phyloP scores from a whole-genome alignment of 2,329 filamentous ascomycete species.

The Talaromyces pinophilus region DNA sequence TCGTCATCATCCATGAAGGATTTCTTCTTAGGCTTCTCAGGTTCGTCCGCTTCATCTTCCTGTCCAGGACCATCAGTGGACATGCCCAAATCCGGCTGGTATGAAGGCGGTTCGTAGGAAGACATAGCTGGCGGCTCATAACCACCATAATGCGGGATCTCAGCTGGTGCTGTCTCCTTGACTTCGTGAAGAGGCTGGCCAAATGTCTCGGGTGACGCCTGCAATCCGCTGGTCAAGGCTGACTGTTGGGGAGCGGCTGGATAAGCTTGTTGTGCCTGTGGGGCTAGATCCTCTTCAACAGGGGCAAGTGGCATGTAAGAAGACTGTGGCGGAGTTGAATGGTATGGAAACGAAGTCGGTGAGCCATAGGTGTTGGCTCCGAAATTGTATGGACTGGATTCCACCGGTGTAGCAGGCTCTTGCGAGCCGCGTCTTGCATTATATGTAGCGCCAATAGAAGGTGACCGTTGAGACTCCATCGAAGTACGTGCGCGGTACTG shows the following conservation, averaged over 20 bases:
- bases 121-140: slow-evolving; percentile 37
- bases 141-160: slow-evolving; percentile 33
- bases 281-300: slow-evolving; percentile 40
- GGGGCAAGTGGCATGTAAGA: slow-evolving; percentile 44
- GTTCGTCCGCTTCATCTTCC: slow-evolving; percentile 55
- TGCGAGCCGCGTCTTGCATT: slow-evolving; percentile 41
- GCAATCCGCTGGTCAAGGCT: slow-evolving; percentile 33
- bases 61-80: slow-evolving; percentile 51
- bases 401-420: slow-evolving; percentile 39
- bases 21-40: slow-evolving; percentile 69
- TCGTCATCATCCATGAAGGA: slow-evolving; percentile 81
- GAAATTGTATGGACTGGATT: slow-evolving; percentile 37
- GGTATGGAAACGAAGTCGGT: slow-evolving; percentile 35
- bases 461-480: slow-evolving; percentile 49
- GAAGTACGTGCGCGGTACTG: slow-evolving; percentile 53
- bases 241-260: slow-evolving; percentile 28
- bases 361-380: slow-evolving; percentile 34
- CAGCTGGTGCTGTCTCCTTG: slow-evolving; percentile 25
- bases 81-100: slow-evolving; percentile 35
- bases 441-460: slow-evolving; percentile 38
- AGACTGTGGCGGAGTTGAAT: slow-evolving; percentile 41
- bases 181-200: slow-evolving; percentile 28
- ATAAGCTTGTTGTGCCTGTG: slow-evolving; percentile 31
- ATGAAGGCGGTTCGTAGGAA: slow-evolving; percentile 43
- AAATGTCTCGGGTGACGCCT: slow-evolving; percentile 30